Conservation (phyloP, 192 early-diverging fungal species). For the Allomyces arbusculus region DNA sequence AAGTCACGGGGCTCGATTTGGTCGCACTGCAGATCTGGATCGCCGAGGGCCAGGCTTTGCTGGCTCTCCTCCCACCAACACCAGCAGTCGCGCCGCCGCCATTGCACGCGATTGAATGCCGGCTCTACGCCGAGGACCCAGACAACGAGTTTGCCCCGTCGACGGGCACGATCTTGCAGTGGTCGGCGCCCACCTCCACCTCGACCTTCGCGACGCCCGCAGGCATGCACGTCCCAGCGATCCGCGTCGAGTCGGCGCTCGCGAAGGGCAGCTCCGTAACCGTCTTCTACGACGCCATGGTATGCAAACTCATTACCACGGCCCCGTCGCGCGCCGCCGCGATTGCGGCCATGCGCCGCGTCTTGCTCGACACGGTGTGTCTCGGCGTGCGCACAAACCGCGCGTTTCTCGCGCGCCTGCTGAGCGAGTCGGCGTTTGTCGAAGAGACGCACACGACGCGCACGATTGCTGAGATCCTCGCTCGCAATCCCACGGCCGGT, state of each 20-base stretch:
- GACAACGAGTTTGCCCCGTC: conserved; percentile 33
- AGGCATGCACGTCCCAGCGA: background rate
- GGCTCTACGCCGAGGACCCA: conserved; percentile 40
- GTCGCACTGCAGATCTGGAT: conserved; percentile 38
- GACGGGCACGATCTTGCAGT: conserved; percentile 24
- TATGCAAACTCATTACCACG: conserved; percentile 35
- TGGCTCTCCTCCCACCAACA: conserved; percentile 10
- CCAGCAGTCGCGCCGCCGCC: conserved; percentile 4
- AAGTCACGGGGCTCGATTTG: conserved; percentile 36
- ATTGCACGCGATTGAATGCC: conserved; percentile 29
- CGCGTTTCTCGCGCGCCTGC: conserved; percentile 24
- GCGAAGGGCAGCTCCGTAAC: conserved; percentile 20
- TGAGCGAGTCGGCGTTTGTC: conserved; percentile 24
- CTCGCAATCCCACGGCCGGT: background rate
- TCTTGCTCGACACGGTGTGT: conserved; percentile 20
- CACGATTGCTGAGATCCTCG: conserved; percentile 14
- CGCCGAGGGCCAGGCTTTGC: conserved; percentile 20
- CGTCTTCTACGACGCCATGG: conserved; percentile 39
- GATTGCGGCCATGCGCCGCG: conserved; percentile 17
- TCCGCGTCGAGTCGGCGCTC: conserved; percentile 1
- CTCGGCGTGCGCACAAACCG: conserved; percentile 38
- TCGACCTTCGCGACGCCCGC: conserved; percentile 15
- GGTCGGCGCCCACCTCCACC: conserved; percentile 29
- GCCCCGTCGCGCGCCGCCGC: conserved; percentile 33
- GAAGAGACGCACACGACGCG: conserved; percentile 24